Conservation (phyloP, 768 basidiomycete species). For the Lactarius tabidus region DNA sequence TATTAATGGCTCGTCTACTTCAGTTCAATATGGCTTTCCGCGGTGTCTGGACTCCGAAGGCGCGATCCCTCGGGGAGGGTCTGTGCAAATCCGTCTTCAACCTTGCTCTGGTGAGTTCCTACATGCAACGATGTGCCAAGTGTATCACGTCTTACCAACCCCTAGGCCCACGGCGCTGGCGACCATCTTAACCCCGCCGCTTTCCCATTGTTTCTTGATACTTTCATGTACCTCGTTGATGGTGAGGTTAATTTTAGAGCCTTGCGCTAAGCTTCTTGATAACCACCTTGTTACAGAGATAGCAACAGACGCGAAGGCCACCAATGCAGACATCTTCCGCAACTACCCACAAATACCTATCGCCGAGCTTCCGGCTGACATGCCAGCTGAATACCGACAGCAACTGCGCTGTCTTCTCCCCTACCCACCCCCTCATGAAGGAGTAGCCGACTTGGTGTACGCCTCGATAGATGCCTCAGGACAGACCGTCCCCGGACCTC, state of each 20-base stretch:
- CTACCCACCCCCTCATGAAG: conserved; percentile 45
- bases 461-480: conserved; percentile 55
- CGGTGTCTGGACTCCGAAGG: conserved; percentile 49
- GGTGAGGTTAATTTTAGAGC: conserved; percentile 41
- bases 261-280: not conserved
- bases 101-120: conserved; percentile 27
- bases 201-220: conserved; percentile 69
- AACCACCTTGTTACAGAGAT: conserved; percentile 46
- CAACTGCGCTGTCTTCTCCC: conserved; percentile 59
- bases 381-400: conserved; percentile 52
- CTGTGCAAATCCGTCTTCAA: conserved; percentile 43
- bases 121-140: not conserved
- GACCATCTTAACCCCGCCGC: conserved; percentile 49
- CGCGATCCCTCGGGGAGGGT: conserved; percentile 43
- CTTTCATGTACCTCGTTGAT: conserved; percentile 67
- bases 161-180: conserved; percentile 55
- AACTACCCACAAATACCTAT: conserved; percentile 53
- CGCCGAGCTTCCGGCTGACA: conserved; percentile 50
- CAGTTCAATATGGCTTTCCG: conserved; percentile 72
- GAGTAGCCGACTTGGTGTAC: conserved; percentile 55
- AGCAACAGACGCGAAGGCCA: conserved; percentile 52
- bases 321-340: conserved; percentile 57
- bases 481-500: conserved; percentile 42
- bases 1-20: conserved; percentile 61
- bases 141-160: conserved; percentile 5